Conservation (phyloP, 176 grass and related monocot genomes). For the Chrysopogon serrulatus region DNA sequence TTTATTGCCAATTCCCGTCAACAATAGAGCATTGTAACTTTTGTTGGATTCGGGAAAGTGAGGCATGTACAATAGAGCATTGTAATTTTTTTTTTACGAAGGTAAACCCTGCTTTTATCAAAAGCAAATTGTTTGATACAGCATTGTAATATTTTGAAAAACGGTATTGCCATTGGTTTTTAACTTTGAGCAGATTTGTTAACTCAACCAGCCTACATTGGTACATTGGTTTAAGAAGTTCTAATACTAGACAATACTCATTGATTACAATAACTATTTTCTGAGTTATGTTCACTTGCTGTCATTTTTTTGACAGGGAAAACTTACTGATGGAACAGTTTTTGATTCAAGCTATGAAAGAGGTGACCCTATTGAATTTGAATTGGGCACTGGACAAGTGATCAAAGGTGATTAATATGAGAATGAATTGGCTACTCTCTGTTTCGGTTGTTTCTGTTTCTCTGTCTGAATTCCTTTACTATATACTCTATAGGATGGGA, state of each 20-base stretch:
- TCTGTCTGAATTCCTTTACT: conserved; percentile 6
- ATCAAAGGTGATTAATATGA: conserved; percentile 63
- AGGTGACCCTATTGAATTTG: conserved; percentile 97
- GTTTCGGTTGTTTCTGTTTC: neutral
- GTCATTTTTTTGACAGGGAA: conserved; percentile 57
- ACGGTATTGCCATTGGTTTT: neutral
- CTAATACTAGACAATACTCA: neutral
- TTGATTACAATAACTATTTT: neutral
- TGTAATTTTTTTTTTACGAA: neutral
- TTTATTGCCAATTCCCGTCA: neutral
- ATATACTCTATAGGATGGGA: conserved; percentile 69
- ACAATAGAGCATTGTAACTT: neutral
- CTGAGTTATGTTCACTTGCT: neutral
- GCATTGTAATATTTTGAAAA: neutral
- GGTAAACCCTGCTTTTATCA: too few relatives aligned
- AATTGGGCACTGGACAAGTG: conserved; percentile 93
- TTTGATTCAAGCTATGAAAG: conserved; percentile 98
- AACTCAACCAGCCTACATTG: neutral
- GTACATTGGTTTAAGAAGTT: neutral
- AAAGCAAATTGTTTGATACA: too few relatives aligned
- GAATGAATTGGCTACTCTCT: neutral
- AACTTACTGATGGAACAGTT: conserved; percentile 86
- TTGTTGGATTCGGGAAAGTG: neutral
- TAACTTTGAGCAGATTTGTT: neutral
- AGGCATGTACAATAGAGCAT: neutral